Conservation (phyloP, 1,284 basidiomycete genomes). For the Takashimella tepidaria region DNA sequence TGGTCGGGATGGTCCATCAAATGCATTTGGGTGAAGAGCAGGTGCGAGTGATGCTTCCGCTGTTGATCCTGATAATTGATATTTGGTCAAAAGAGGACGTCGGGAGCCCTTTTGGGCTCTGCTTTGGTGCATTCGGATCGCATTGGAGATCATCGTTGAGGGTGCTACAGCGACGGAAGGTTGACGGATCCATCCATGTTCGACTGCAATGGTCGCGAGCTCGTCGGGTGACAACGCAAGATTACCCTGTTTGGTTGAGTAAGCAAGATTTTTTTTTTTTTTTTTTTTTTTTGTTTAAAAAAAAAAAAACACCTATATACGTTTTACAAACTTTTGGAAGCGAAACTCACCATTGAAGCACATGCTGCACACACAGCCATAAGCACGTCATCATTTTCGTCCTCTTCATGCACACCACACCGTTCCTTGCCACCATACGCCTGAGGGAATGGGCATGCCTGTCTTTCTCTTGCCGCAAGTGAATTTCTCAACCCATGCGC, state of each 20-base stretch:
- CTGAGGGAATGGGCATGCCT: conserved; percentile 35
- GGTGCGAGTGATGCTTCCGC: conserved; percentile 39
- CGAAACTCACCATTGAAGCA: conserved; percentile 32
- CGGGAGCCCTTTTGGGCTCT: conserved; percentile 30
- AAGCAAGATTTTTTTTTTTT: no score
- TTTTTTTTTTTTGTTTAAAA: no score
- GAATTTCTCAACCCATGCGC: conserved; percentile 37
- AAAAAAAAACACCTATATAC: no score
- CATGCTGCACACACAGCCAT: conserved; percentile 43
- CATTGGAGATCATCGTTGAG: conserved; percentile 34
- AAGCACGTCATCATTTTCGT: conserved; percentile 41
- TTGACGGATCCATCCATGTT: conserved; percentile 42
- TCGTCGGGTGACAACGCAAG: conserved; percentile 42
- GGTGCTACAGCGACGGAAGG: conserved; percentile 41
- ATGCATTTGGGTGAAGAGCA: conserved; percentile 42
- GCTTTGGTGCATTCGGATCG: conserved; percentile 41
- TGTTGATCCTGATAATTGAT: conserved; percentile 41
- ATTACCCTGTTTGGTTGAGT: conserved; percentile 35
- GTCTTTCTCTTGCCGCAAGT: conserved; percentile 26
- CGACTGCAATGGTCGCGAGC: conserved; percentile 35
- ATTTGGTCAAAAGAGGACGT: conserved; percentile 35
- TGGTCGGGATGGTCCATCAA: conserved; percentile 29
- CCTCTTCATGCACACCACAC: conserved; percentile 37
- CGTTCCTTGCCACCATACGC: conserved; percentile 36
- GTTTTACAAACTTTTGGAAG: not conserved